Conservation (phyloP, 345 rosid genomes). For the Populus ilicifolia region DNA sequence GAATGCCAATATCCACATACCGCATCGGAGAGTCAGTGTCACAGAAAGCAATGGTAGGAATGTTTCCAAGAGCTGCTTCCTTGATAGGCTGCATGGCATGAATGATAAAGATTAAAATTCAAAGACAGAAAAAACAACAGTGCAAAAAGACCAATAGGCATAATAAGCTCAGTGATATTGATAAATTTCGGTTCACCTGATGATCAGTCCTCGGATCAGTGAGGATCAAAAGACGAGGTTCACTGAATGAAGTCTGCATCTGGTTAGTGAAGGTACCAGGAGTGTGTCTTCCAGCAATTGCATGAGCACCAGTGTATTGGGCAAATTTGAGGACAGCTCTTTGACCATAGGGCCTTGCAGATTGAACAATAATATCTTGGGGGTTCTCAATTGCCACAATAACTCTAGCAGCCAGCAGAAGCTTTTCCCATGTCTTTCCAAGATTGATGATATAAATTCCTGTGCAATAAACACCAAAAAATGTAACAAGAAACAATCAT, state of each 20-base stretch:
- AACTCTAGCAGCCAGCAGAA: conserved; percentile 78
- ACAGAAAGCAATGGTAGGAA: conserved; percentile 92
- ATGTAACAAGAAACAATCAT: background rate
- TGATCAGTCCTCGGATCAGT: conserved; percentile 97
- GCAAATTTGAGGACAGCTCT: conserved; percentile 93
- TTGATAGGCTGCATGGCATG: conserved; percentile 73
- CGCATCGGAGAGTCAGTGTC: conserved; percentile 97
- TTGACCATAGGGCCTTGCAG: conserved; percentile 97
- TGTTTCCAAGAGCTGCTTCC: conserved; percentile 94
- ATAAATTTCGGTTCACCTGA: conserved; percentile 42
- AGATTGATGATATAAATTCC: conserved; percentile 89
- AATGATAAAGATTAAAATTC: background rate
- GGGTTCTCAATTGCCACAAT: conserved; percentile 89
- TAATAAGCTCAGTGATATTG: background rate
- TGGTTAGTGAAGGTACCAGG: conserved; percentile 98
- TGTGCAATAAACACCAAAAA: conserved; percentile 3
- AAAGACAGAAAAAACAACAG: background rate
- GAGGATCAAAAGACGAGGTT: conserved; percentile 83
- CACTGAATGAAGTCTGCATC: conserved; percentile 84
- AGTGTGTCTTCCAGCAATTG: conserved; percentile 97
- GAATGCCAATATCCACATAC: conserved; percentile 89
- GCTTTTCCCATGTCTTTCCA: conserved; percentile 92
- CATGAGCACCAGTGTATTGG: conserved; percentile 90
- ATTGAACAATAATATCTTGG: conserved; percentile 87
- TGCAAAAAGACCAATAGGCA: background rate